Evolutionary conservation across 208 protist species (phyloP), one percentile per base, ranked within the genome.

Genomic region (Leishmania aethiopica): DNA sequence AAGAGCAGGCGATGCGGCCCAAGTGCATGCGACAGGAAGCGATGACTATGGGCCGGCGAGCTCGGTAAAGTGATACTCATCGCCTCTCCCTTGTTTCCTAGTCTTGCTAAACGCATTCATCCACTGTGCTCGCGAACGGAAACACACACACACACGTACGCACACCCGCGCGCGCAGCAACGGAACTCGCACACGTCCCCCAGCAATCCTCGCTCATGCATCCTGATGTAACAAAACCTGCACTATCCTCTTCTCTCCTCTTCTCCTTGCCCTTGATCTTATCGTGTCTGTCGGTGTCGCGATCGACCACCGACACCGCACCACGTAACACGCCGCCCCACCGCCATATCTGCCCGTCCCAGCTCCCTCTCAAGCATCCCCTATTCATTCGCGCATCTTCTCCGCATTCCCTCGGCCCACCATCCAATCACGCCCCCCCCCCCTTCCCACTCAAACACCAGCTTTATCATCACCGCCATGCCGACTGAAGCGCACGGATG

Each of bases 401-500:
- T 22, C 51, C 19, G 40, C 40, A 37, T 35, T 49, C 45, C 45
- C 45, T 49, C 64, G 13, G 51, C 51, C 15, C 17, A 55, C 4
- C 19, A 73, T 55, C 42, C 42, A 19, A n/a, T 13, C 72, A 47
- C 79, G 51, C 59, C 17, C 71, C 40, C 37, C 47, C 11, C 49
- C 66, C 8, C 57, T 51, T 47, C 78, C 28, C 17, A 53, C 70
- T 22, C 45, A 28, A 10, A 28, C 35, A 32, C 45, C 32, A 55
- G 5, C 13, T 80, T 28, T 37, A 40, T 35, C 53, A 62, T 5
- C 73, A 45, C 60, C 51, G 17, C 60, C 49, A 94, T 94, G 91
- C 79, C 91, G n/a, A 90, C 89, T 73, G 32, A 77, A 75, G 88
- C 90, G 10, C 55, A 82, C 55, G 87, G 81, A 42, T 95, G 83